A percentile compares a stretch with the other conserved stretches of the same genome.
phyloP scores from a whole-genome alignment of 805 yeast species.

The Yarrowia sp. region DNA sequence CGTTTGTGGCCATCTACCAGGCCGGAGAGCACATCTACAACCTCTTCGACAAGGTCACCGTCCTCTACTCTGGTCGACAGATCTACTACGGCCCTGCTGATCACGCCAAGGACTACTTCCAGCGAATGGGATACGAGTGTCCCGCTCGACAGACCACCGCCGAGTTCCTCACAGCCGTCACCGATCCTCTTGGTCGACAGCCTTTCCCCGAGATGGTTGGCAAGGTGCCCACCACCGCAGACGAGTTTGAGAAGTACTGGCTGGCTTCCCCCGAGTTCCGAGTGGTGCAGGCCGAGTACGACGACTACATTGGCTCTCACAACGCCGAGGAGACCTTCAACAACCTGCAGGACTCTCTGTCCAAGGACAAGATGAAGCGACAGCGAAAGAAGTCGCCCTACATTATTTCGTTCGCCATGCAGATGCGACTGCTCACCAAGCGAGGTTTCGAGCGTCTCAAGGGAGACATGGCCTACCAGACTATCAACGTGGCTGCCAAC shows the following conservation, averaged over 20 bases:
- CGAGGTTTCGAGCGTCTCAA: slow-evolving; percentile 64
- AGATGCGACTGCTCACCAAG: slow-evolving; percentile 56
- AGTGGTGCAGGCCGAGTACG: slow-evolving; percentile 56
- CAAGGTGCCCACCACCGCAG: slow-evolving; percentile 65
- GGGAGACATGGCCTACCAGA: slow-evolving; percentile 63
- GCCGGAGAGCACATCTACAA: slow-evolving; percentile 72
- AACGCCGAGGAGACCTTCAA: slow-evolving; percentile 51
- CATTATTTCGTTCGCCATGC: slow-evolving; percentile 56
- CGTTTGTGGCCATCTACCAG: slow-evolving; percentile 73
- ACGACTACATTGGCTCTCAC: slow-evolving; percentile 50
- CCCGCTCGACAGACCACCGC: slow-evolving; percentile 74
- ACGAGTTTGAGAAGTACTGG: slow-evolving; percentile 70
- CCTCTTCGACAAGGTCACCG: slow-evolving; percentile 66
- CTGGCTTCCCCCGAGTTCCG: slow-evolving; percentile 56
- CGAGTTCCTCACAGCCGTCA: slow-evolving; percentile 71
- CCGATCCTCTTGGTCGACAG: slow-evolving; percentile 69
- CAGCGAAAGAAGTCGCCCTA: slow-evolving; percentile 54
- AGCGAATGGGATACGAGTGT: slow-evolving; percentile 68
- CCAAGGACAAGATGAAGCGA: slow-evolving; percentile 52
- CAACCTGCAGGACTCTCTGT: slow-evolving; percentile 51
- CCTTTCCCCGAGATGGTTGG: slow-evolving; percentile 57
- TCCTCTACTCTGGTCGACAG: slow-evolving; percentile 66
- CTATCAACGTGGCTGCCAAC: slow-evolving; percentile 57
- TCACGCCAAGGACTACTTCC: slow-evolving; percentile 64
- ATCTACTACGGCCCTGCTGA: slow-evolving; percentile 67